phyloP scores from a whole-genome alignment of 495 filamentous ascomycete genomes.

The Beverwykella pulmonaria region DNA sequence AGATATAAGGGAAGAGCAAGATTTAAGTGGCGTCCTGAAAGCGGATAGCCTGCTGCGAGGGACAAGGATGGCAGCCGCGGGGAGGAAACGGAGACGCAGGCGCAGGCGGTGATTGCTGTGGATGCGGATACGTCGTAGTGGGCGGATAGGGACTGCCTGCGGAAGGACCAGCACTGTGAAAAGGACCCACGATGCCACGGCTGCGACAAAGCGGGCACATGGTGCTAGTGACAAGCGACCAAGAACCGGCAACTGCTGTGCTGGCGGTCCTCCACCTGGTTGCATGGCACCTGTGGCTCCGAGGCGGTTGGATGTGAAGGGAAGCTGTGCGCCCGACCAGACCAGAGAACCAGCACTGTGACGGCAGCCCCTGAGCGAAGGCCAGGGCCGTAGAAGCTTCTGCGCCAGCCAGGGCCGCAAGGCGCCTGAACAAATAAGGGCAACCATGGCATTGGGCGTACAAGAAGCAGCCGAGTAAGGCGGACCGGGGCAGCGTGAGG shows the following conservation, averaged over 20 bases:
- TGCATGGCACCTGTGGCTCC: constrained; percentile 27
- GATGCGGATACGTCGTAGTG: constrained; percentile 32
- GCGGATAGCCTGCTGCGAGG: constrained; percentile 27
- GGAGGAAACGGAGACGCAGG: constrained; percentile 29
- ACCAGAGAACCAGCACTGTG: constrained; percentile 23
- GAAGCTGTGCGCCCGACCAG: constrained; percentile 42
- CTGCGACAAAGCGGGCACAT: constrained; percentile 10
- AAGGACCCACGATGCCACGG: constrained; percentile 15
- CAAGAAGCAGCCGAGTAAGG: constrained; percentile 35
- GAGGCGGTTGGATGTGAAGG: constrained; percentile 38
- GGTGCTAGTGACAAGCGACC: constrained; percentile 18
- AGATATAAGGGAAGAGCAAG: constrained; percentile 35
- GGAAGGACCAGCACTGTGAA: constrained; percentile 22
- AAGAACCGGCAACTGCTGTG: constrained; percentile 20
- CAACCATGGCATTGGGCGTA: constrained; percentile 36
- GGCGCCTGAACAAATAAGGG: constrained; percentile 23
- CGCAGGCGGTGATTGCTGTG: constrained; percentile 34
- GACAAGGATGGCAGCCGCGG: constrained; percentile 38
- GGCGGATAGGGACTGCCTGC: constrained; percentile 31
- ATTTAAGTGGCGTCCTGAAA: constrained; percentile 39
- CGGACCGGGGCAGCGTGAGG: constrained; percentile 29
- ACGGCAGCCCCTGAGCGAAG: constrained; percentile 34
- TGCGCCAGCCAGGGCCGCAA: constrained; percentile 12
- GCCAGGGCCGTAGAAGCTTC: constrained; percentile 31
- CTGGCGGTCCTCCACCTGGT: constrained; percentile 9